Percentiles rank a stretch among this genome's conserved stretches.
phyloP scores from a whole-genome alignment of 345 rosid genomes.

The Arabis alpina region DNA sequence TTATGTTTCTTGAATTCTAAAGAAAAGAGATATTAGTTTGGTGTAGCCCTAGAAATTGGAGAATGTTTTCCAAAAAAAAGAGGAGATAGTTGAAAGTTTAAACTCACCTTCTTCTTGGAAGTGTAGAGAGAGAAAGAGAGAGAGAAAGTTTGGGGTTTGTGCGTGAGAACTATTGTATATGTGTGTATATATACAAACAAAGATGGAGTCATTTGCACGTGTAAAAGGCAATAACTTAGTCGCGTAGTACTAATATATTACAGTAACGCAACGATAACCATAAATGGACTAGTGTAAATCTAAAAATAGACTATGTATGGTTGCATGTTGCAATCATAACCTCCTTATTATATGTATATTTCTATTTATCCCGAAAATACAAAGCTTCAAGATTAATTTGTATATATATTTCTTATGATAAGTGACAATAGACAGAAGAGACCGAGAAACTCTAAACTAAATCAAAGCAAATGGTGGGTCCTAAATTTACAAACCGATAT shows the following conservation, averaged over 20 bases:
- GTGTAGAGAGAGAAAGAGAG: slow-evolving; percentile 17
- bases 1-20: slow-evolving; percentile 15
- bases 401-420: background rate
- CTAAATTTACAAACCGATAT: background rate
- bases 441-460: background rate
- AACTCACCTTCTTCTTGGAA: slow-evolving; percentile 34
- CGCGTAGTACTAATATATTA: background rate
- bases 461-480: slow-evolving; percentile 17
- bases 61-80: background rate
- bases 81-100: background rate
- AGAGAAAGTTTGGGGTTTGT: slow-evolving; percentile 9
- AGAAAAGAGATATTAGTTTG: background rate
- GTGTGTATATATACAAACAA: background rate
- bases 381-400: background rate
- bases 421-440: background rate
- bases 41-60: slow-evolving; percentile 25
- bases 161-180: slow-evolving; percentile 6
- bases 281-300: too few relatives aligned
- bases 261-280: too few relatives aligned
- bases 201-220: slow-evolving; percentile 29
- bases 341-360: too few relatives aligned
- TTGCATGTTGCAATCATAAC: too few relatives aligned
- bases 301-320: too few relatives aligned
- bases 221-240: background rate
- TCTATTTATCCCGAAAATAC: too few relatives aligned